Conservation (phyloP, 78 protist genomes). For the Diacronema lutheri region DNA sequence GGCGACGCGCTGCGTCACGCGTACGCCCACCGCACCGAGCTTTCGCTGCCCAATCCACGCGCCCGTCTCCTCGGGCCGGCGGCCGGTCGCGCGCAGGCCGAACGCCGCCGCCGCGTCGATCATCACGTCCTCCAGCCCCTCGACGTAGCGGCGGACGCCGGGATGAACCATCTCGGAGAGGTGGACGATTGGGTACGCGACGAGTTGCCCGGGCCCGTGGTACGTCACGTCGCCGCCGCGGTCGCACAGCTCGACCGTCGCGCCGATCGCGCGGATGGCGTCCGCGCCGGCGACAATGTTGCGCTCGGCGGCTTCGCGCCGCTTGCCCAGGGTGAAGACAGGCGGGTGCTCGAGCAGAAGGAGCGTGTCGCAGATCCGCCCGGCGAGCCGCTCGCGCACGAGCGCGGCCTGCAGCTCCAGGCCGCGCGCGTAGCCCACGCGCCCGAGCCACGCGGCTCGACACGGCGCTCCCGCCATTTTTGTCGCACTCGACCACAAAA, state of each 20-base stretch:
- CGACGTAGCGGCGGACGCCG: slow-evolving; percentile 20
- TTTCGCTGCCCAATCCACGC: slow-evolving; percentile 39
- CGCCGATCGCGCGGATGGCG: neutral
- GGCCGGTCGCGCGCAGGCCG: neutral
- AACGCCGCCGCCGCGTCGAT: neutral
- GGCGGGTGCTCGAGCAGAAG: slow-evolving; percentile 16
- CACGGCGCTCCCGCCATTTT: too few relatives aligned
- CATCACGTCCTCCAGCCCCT: slow-evolving; percentile 11
- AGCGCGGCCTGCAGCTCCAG: neutral
- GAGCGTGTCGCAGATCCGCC: neutral
- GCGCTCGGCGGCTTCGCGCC: neutral
- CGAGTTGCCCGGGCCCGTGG: slow-evolving; percentile 64
- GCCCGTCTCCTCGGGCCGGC: slow-evolving; percentile 33
- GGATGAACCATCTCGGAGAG: neutral
- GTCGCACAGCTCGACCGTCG: neutral
- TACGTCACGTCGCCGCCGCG: slow-evolving; percentile 54
- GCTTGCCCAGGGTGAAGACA: slow-evolving; percentile 13
- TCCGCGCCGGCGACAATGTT: neutral
- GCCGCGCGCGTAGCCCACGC: neutral
- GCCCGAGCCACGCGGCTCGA: neutral
- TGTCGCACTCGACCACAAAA: too few relatives aligned
- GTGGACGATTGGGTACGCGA: slow-evolving; percentile 46
- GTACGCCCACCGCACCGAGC: slow-evolving; percentile 37
- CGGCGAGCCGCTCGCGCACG: neutral
- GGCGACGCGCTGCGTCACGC: neutral